phyloP scores from a whole-genome alignment of 177 flowering plant species.

The Vitis hybrid region DNA sequence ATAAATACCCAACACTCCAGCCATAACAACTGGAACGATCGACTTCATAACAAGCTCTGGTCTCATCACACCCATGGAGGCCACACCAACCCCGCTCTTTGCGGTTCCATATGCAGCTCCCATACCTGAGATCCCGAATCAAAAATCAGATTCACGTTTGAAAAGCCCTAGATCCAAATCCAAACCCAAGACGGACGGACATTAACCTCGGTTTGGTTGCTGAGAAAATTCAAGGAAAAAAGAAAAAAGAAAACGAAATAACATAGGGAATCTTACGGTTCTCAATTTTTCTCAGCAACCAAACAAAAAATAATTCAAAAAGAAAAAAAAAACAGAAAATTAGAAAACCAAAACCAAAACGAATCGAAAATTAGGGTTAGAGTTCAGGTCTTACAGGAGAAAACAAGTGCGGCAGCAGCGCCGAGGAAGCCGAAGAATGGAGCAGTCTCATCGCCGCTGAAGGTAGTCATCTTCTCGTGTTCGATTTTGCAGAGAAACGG shows the following conservation, averaged over 20 bases:
- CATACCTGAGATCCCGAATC: conserved; percentile 54
- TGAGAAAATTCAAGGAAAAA: too few species aligned
- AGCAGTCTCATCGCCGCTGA: conserved; percentile 73
- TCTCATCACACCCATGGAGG: conserved; percentile 92
- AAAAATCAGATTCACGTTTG: conserved; percentile 19
- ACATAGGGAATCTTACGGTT: too few species aligned
- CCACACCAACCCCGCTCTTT: conserved; percentile 90
- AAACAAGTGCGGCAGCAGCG: conserved; percentile 69
- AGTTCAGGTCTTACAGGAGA: conserved; percentile 46
- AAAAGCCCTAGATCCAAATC: conserved; percentile 8
- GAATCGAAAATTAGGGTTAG: neutral
- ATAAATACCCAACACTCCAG: conserved; percentile 86
- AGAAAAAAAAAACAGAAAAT: neutral
- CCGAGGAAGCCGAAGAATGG: conserved; percentile 75
- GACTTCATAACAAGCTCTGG: conserved; percentile 92
- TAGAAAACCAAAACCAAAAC: too few species aligned
- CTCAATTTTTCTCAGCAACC: too few species aligned
- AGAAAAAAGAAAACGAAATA: too few species aligned
- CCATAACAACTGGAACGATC: conserved; percentile 91
- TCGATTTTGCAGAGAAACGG: conserved; percentile 9
- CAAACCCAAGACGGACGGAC: neutral
- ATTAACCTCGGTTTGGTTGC: neutral
- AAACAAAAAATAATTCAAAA: neutral
- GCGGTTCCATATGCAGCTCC: conserved; percentile 96
- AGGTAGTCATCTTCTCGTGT: conserved; percentile 31